A percentile compares a stretch with the other conserved stretches of the same genome.
phyloP scores from a whole-genome alignment of 352 stramenopile genomes.

The Hyphochytrium catenoides region DNA sequence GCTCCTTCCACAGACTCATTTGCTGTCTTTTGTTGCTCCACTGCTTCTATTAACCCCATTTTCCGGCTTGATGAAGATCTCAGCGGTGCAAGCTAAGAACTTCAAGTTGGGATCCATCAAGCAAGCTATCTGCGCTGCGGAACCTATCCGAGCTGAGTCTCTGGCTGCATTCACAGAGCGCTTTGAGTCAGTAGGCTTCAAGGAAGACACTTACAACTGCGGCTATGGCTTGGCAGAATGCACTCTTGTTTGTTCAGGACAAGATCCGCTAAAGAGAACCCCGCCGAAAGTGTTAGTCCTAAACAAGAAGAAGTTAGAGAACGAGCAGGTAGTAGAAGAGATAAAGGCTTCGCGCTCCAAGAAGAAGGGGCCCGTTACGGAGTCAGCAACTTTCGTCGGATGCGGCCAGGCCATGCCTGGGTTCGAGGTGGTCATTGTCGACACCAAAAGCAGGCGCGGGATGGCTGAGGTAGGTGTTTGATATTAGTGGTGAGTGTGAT shows the following conservation, averaged over 20 bases:
- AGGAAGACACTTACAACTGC: constrained; percentile 45
- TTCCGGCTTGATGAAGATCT: constrained; percentile 1
- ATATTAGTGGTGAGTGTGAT: neutral
- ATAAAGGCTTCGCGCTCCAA: too few relatives aligned
- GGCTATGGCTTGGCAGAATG: constrained; percentile 49
- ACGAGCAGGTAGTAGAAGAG: constrained; percentile 15
- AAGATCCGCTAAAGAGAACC: constrained; percentile 22
- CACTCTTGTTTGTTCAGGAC: constrained; percentile 26
- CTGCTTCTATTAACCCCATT: too few relatives aligned
- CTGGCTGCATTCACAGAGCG: constrained; percentile 39
- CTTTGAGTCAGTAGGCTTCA: constrained; percentile 27
- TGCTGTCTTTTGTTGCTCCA: too few relatives aligned
- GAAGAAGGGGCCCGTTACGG: constrained; percentile 8
- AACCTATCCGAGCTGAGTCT: constrained; percentile 45
- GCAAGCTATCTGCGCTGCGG: constrained; percentile 42
- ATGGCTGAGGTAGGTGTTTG: too few relatives aligned
- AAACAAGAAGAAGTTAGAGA: constrained; percentile 31
- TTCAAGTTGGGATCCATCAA: constrained; percentile 39
- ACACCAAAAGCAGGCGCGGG: constrained; percentile 19
- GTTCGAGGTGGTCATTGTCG: constrained; percentile 33
- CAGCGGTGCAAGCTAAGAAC: constrained; percentile 19
- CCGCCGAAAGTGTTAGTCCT: constrained; percentile 30
- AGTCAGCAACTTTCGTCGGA: constrained; percentile 31
- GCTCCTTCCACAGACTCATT: constrained; percentile 1
- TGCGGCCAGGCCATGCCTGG: constrained; percentile 48